A percentile compares a stretch with the other conserved stretches of the same genome.
Evolutionary conservation across 306 rosid genomes (phyloP).

Genomic region (Sicyos edulis): DNA sequence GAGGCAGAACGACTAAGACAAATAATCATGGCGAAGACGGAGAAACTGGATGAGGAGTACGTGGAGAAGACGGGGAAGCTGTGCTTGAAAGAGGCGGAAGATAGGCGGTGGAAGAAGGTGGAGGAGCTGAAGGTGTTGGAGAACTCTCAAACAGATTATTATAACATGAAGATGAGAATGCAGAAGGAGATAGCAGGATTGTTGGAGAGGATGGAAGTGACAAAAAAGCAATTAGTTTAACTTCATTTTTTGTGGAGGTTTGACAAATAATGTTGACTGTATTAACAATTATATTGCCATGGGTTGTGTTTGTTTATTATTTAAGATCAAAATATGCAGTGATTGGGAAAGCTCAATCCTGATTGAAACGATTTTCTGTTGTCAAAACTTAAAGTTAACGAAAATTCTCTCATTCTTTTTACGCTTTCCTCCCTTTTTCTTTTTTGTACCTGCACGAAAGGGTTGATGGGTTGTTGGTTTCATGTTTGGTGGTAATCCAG

Average conservation of each 20-base stretch:
- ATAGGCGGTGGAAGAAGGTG: slow-evolving; percentile 59
- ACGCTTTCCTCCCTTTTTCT: no score
- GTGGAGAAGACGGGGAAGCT: slow-evolving; percentile 58
- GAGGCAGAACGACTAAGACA: slow-evolving; percentile 74
- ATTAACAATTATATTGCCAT: no score
- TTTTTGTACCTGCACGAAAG: no score
- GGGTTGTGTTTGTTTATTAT: no score
- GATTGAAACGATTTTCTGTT: background rate
- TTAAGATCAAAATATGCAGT: background rate
- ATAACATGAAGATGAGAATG: slow-evolving; percentile 82
- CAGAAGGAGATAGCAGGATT: slow-evolving; percentile 73
- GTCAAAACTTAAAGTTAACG: no score
- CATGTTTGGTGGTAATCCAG: no score
- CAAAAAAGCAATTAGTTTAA: slow-evolving; percentile 61
- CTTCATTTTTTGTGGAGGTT: no score
- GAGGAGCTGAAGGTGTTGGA: slow-evolving; percentile 85
- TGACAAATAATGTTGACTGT: no score
- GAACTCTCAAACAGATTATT: slow-evolving; percentile 64
- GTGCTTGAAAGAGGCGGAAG: slow-evolving; percentile 63
- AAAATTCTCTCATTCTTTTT: no score
- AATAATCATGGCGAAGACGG: slow-evolving; percentile 50
- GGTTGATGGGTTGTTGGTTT: no score
- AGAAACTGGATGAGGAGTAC: slow-evolving; percentile 73
- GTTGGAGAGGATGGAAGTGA: slow-evolving; percentile 87
- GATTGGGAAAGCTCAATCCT: slow-evolving; percentile 14